These are phyloP conservation scores for Starmerella stigmatis DNA, from an alignment of 805 yeast species.

Conservation along the genomic window DNA sequence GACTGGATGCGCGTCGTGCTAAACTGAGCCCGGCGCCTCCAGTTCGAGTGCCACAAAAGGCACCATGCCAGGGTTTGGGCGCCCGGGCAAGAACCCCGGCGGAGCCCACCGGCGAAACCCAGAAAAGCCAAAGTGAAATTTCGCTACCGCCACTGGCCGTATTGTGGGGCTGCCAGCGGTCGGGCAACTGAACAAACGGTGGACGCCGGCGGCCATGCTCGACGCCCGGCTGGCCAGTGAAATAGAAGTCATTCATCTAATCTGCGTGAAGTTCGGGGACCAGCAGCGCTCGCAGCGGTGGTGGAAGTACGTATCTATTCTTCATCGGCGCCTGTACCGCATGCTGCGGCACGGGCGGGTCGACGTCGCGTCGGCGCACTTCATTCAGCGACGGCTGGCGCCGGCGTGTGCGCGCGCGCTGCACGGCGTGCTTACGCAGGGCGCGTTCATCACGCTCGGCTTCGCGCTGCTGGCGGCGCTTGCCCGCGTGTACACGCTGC, in stretches of 20 bases:
- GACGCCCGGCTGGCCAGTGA: conserved; percentile 37
- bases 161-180: background rate
- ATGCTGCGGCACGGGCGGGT: conserved; percentile 12
- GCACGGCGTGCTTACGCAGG: conserved; percentile 57
- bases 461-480: conserved; percentile 52
- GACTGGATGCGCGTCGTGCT: too few species aligned
- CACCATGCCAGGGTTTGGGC: too few species aligned
- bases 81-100: background rate
- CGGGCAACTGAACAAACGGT: background rate
- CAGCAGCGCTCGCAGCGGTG: conserved; percentile 65
- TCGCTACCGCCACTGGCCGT: too few species aligned
- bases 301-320: conserved; percentile 61
- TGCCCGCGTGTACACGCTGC: conserved; percentile 36
- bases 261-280: conserved; percentile 62
- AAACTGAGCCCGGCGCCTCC: too few species aligned
- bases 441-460: conserved; percentile 69
- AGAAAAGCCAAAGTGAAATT: background rate
- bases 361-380: conserved; percentile 20
- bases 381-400: conserved; percentile 33
- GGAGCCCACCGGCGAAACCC: background rate
- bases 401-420: conserved; percentile 49
- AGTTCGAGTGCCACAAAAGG: too few species aligned
- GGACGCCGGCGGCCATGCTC: conserved; percentile 10
- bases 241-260: conserved; percentile 46
- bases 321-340: conserved; percentile 41